Base-by-base conservation (phyloP, 1,139 yeast genomes). In the Petasospora fabianii region DNA sequence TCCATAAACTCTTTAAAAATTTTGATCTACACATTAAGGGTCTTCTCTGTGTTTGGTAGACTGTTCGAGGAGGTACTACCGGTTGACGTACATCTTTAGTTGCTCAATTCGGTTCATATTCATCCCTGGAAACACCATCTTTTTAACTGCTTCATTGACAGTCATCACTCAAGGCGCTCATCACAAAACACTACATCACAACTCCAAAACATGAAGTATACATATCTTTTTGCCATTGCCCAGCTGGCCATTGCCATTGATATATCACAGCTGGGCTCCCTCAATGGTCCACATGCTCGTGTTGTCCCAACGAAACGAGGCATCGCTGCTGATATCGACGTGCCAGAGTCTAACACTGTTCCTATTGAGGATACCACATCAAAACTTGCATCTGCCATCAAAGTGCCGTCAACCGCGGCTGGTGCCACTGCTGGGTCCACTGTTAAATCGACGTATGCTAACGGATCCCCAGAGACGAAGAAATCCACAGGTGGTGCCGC, bases 271-370 rank as follows among this genome's bases (percentile, higher is more conserved):
- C 10, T 38, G 18, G n/a, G 16, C 9, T n/a, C 24, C 6, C 27
- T 30, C 27, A 21, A 19, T 17, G 35, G 33, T 16, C 42, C 42
- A 13, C 36, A 35, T 14, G 19, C 31, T 19, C 34, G 21, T 6
- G 8, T 16, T 12, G 13, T 30, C 20, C 33, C 27, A 10, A 29
- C 24, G 12, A 35, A 35, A 21, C 35, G 41, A 38, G 40, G 32
- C 19, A 12, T 28, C 28, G 35, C 41, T 5, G 38, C 39, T 14
- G 44, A 33, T 4, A 34, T 43, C 12, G 35, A 31, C 15, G 41
- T 38, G 12, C 35, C 42, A 14, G 47, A 43, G 34, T 34, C 38
- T 32, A 43, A 40, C 41, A 29, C 44, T 10, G 39, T 36, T 9
- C 47, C 41, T 9, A 21, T 40, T 12, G 44, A 43, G 32, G 40